These are phyloP conservation scores for Crithidia bombi DNA, from an alignment of 208 protist species.

Conservation along the genomic window DNA sequence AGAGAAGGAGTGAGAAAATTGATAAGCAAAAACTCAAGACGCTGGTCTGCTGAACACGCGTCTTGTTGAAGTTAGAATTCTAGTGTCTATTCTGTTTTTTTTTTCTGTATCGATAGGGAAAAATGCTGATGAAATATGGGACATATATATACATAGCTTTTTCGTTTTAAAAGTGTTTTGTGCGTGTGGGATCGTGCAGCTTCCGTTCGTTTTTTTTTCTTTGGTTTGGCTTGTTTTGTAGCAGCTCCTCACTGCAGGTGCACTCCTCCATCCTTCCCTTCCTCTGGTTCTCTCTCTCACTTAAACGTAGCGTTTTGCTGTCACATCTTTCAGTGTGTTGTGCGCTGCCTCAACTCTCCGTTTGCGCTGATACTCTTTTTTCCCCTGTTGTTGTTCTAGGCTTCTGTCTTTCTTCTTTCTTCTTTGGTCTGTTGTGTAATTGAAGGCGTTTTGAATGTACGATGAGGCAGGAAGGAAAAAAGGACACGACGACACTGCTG, in stretches of 20 bases:
- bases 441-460: not conserved
- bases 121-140: no score
- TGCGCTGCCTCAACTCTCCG: not conserved
- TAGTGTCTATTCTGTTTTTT: not conserved
- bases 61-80: not conserved
- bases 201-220: not conserved
- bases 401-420: conserved; percentile 14
- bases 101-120: no score
- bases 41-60: not conserved
- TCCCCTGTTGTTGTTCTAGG: not conserved
- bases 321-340: not conserved
- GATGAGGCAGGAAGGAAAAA: not conserved
- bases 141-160: no score
- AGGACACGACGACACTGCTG: no score
- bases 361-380: not conserved
- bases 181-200: no score
- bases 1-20: not conserved
- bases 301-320: not conserved
- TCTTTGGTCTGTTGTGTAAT: not conserved
- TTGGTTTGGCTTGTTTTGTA: not conserved
- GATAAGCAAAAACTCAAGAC: no score
- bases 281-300: not conserved
- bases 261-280: not conserved
- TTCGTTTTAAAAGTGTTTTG: no score
- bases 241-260: no score